These are phyloP conservation scores for Tylopilus orsonianus DNA, from an alignment of 1,284 basidiomycete species.

Conservation along the genomic window DNA sequence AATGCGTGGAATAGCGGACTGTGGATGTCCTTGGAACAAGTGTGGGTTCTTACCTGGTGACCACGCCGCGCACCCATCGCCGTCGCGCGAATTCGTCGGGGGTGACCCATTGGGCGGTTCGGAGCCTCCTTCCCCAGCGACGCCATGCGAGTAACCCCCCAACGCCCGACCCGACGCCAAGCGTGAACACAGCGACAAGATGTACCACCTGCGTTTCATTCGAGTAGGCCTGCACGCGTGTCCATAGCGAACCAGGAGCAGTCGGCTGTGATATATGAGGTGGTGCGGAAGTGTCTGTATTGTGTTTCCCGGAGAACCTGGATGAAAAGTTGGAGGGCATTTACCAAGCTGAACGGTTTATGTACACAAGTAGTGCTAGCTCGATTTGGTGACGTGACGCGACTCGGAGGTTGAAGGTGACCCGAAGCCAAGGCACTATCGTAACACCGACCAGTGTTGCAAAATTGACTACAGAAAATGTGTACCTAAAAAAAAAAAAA, in stretches of 20 bases:
- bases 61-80: conserved; percentile 69
- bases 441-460: no score
- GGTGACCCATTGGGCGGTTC: conserved; percentile 64
- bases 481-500: no score
- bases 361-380: neutral
- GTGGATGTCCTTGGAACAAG: neutral
- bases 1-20: neutral
- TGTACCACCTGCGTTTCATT: neutral
- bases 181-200: conserved; percentile 34
- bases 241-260: neutral
- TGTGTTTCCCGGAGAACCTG: conserved; percentile 13
- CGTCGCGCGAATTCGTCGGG: conserved; percentile 53
- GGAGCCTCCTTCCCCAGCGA: conserved; percentile 60
- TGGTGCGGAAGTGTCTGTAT: neutral
- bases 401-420: no score
- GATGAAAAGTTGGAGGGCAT: conserved; percentile 6
- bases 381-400: no score
- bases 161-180: conserved; percentile 45
- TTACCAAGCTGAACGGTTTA: no score
- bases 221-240: neutral
- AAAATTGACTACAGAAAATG: no score
- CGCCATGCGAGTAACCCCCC: conserved; percentile 43
- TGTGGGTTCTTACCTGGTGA: conserved; percentile 60
- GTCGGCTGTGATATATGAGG: neutral
- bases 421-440: no score